Base-by-base conservation (phyloP, 2,329 filamentous ascomycete genomes). In the Emericellopsis cladophorae region DNA sequence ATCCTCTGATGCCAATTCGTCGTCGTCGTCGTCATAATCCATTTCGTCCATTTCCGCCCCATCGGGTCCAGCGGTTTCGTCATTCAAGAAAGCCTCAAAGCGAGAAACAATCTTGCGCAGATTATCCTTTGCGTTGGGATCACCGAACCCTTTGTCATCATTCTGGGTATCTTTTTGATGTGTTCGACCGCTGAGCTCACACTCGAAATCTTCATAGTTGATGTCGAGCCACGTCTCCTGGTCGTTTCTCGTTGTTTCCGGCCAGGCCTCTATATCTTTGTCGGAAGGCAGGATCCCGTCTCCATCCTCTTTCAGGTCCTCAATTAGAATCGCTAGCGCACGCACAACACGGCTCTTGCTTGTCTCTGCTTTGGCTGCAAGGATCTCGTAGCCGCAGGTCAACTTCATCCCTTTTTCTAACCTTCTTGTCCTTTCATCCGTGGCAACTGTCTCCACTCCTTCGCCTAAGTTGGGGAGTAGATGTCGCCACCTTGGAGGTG, bases 171-270 rank as follows among this genome's bases (percentile, higher is more conserved):
- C 65, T 21, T 15, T 31, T 21, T 8, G 61, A 40, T 31, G 37
- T n/a, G 49, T 46, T 23, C 48, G 48, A 0, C 73, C 71, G 24
- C 73, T 67, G 2, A 98, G 64, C 55, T 95, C 88, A 23, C 73
- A 70, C 52, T 95, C 89, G 42, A 98, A 87, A 46, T 95, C 88
- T 15, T 82, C 74, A 49, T 87, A 95, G 54, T 89, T 80, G 43
- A 98, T 93, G 50, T 96, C 81, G 48, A 98, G 68, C 92, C 92
- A 98, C 18, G 75, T 72, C 51, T 96, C 92, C 50, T 88, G 78
- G 45, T 96, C 90, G 39, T 90, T 76, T n/a, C 65, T 70, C 24
- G 66, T 61, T 3, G 55, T 54, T 24, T 69, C 60, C 31, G 71
- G 66, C 90, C 92, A 96, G 2, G 56, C 51, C 22, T 60, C 58